phyloP scores from a whole-genome alignment of 129 eudicot genomes.

The Lactuca sativa region DNA sequence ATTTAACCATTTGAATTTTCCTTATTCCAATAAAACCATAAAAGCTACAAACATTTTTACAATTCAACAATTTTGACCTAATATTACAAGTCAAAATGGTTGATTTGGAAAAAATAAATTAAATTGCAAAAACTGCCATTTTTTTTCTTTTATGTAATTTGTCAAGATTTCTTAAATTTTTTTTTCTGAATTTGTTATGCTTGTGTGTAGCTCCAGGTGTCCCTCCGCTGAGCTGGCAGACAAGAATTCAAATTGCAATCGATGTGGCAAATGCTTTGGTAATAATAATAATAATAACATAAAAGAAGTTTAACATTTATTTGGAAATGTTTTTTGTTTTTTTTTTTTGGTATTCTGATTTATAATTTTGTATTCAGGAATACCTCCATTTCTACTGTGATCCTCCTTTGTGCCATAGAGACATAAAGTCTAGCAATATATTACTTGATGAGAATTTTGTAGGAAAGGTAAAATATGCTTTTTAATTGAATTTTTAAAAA shows the following conservation, averaged over 20 bases:
- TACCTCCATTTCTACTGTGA: slow-evolving; percentile 94
- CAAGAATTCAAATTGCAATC: slow-evolving; percentile 89
- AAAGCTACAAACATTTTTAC: not conserved
- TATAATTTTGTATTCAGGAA: slow-evolving; percentile 58
- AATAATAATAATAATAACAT: slow-evolving; percentile 19
- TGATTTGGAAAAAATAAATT: too few relatives aligned
- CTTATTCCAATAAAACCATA: too few relatives aligned
- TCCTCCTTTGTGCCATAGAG: slow-evolving; percentile 98
- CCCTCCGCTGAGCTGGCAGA: slow-evolving; percentile 78
- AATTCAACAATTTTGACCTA: not conserved
- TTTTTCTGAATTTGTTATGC: slow-evolving; percentile 13
- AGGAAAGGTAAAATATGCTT: slow-evolving; percentile 65
- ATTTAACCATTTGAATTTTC: too few relatives aligned
- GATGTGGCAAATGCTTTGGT: slow-evolving; percentile 99
- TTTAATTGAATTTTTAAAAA: not conserved
- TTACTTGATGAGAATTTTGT: slow-evolving; percentile 74
- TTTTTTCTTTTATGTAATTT: too few relatives aligned
- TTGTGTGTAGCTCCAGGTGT: slow-evolving; percentile 61
- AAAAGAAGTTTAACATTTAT: not conserved
- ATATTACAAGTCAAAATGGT: not conserved
- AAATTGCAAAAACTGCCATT: not conserved
- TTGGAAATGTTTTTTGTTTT: not conserved
- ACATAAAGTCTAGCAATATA: slow-evolving; percentile 93
- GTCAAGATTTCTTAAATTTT: not conserved
- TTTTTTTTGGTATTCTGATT: slow-evolving; percentile 11